phyloP scores from a whole-genome alignment of 176 grass and related monocot genomes.

The Miscanthus lutarioriparius region DNA sequence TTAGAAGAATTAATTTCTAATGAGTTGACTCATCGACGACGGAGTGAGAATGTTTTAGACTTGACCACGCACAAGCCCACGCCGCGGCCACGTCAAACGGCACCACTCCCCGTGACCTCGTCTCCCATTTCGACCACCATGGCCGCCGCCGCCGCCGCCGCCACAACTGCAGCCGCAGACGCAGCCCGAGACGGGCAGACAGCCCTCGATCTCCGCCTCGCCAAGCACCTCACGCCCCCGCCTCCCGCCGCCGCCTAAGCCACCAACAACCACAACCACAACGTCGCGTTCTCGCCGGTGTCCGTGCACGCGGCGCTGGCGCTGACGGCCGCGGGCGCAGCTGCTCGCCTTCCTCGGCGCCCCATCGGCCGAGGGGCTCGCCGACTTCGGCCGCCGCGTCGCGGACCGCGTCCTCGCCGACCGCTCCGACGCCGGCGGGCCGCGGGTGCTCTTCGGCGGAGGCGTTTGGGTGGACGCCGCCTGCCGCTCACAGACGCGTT shows the following conservation, averaged over 20 bases:
- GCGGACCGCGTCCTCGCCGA: neutral
- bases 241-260: neutral
- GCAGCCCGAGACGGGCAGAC: slow-evolving; percentile 2
- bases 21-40: too few species aligned
- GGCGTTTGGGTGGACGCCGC: slow-evolving; percentile 12
- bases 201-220: slow-evolving; percentile 19
- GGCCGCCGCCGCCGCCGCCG: neutral
- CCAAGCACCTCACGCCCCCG: neutral
- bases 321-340: slow-evolving; percentile 1
- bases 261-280: neutral
- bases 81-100: too few species aligned
- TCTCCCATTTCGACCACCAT: too few species aligned
- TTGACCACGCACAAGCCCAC: too few species aligned
- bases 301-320: slow-evolving; percentile 25
- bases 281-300: slow-evolving; percentile 30
- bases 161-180: neutral
- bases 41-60: too few species aligned
- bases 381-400: neutral
- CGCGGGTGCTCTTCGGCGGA: slow-evolving; percentile 5
- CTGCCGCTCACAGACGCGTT: neutral
- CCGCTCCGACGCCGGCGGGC: neutral
- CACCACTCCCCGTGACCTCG: too few species aligned
- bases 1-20: too few species aligned
- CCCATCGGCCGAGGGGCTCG: neutral
- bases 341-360: slow-evolving; percentile 22